Evolutionary conservation across 1,139 yeast genomes (phyloP), one percentile per base, ranked within the genome.

Genomic region (Saccharomycopsis hybrid): DNA sequence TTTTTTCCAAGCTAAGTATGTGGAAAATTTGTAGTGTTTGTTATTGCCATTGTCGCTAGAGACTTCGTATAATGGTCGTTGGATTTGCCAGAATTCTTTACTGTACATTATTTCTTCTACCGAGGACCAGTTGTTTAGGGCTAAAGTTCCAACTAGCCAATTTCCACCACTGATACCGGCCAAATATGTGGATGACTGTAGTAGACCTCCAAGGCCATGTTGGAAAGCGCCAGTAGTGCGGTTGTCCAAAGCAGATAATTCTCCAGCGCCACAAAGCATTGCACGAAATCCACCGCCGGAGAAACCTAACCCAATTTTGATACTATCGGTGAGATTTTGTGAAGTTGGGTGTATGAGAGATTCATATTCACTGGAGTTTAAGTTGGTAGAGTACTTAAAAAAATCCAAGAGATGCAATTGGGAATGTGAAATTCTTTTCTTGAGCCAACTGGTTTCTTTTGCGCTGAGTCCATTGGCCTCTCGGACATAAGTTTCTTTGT

Each of bases 271-370:
- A 51, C 73, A 68, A 39, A 89, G 68, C 95, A 88, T 85, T 46
- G 96, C 95, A 53, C 97, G 75, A 65, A 85, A 88, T 2, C 96
- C 95, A 59, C 97, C 97, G 40, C 97, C 97, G 3, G 92, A 80
- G 61, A 86, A 83, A 2, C 95, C 87, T 18, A 88, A 62, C 2
- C 83, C 96, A 49, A 87, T 71, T 46, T 38, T 46, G 4, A 47
- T 37, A 25, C 13, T 36, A 25, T 37, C 39, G 25, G 33, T 36
- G 11, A 7, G 3, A 24, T 36, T 29, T 11, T 5, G 3, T 5
- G 38, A 32, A 24, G 31, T 40, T 5, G 7, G 11, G 2, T 35
- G 32, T 13, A 41, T n/a, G 25, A 40, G 80, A 1, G 61, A 58
- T 18, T 65, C 67, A 2, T 78, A 74, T 57, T 80, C 77, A 57